Conservation (phyloP, 371 early-diverging fungal genomes). For the Haplosporangium sp. region DNA sequence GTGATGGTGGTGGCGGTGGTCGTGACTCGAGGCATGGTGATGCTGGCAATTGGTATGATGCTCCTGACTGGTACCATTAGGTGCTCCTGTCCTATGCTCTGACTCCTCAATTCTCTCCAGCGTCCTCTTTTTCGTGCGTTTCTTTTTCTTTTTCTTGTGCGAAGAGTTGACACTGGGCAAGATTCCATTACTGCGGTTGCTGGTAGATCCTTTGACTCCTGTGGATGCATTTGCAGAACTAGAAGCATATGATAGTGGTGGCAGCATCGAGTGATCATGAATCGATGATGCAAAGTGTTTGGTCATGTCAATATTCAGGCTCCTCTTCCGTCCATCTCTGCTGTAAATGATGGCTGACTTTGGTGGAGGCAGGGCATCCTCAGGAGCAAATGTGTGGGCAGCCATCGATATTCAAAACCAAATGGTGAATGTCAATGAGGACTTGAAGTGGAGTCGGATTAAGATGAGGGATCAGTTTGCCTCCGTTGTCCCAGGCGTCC, state of each 20-base stretch:
- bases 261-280: constrained; percentile 30
- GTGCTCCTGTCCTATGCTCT: constrained; percentile 14
- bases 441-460: background rate
- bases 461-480: background rate
- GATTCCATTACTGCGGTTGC: constrained; percentile 9
- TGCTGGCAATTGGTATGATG: constrained; percentile 50
- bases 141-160: constrained; percentile 56
- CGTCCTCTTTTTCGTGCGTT: constrained; percentile 44
- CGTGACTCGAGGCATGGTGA: constrained; percentile 19
- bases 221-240: background rate
- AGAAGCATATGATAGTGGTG: constrained; percentile 12
- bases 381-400: constrained; percentile 54
- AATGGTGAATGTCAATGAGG: background rate
- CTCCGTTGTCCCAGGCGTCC: background rate
- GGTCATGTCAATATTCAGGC: constrained; percentile 57
- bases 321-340: constrained; percentile 59
- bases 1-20: constrained; percentile 42
- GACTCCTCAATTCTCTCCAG: constrained; percentile 41
- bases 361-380: constrained; percentile 53
- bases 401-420: constrained; percentile 29
- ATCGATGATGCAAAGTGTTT: constrained; percentile 35
- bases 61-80: constrained; percentile 20
- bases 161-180: constrained; percentile 16
- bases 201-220: constrained; percentile 4
- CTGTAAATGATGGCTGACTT: constrained; percentile 61